Conservation (phyloP, 192 early-diverging fungal genomes). For the Lobulomyces angularis region DNA sequence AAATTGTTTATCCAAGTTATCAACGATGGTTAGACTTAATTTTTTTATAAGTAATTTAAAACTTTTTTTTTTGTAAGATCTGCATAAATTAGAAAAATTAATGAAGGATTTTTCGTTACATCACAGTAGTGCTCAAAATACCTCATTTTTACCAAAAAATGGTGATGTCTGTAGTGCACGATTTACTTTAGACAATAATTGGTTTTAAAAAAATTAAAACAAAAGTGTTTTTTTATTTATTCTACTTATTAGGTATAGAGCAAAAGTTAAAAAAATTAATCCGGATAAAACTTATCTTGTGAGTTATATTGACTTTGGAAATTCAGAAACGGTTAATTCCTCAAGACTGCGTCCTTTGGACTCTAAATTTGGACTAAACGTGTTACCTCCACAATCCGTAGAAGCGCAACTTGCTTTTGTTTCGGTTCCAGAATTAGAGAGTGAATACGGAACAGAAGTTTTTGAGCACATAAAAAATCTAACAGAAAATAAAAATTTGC, state of each 20-base stretch:
- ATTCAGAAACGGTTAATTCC: slow-evolving; percentile 64
- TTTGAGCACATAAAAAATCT: slow-evolving; percentile 57
- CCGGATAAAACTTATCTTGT: slow-evolving; percentile 58
- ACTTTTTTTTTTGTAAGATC: slow-evolving; percentile 34
- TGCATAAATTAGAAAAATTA: slow-evolving; percentile 55
- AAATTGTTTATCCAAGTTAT: slow-evolving; percentile 53
- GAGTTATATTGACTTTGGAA: slow-evolving; percentile 89
- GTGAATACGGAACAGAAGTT: slow-evolving; percentile 69
- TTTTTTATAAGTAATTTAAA: slow-evolving; percentile 36
- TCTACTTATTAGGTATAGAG: slow-evolving; percentile 54
- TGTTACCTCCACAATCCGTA: slow-evolving; percentile 58
- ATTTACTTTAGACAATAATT: slow-evolving; percentile 77
- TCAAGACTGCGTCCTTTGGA: slow-evolving; percentile 65
- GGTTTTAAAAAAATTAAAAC: slow-evolving; percentile 16
- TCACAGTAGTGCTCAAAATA: slow-evolving; percentile 28
- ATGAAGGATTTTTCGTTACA: slow-evolving; percentile 68
- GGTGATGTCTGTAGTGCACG: slow-evolving; percentile 67
- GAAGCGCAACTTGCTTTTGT: slow-evolving; percentile 80
- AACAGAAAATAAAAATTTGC: slow-evolving; percentile 26
- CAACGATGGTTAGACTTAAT: slow-evolving; percentile 64
- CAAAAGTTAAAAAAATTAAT: slow-evolving; percentile 55
- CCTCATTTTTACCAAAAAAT: slow-evolving; percentile 36
- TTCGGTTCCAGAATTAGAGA: slow-evolving; percentile 40
- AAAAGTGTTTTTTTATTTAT: not conserved
- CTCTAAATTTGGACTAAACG: slow-evolving; percentile 41